phyloP scores from a whole-genome alignment of 257 asterid species.

The Voacanga thouarsii region DNA sequence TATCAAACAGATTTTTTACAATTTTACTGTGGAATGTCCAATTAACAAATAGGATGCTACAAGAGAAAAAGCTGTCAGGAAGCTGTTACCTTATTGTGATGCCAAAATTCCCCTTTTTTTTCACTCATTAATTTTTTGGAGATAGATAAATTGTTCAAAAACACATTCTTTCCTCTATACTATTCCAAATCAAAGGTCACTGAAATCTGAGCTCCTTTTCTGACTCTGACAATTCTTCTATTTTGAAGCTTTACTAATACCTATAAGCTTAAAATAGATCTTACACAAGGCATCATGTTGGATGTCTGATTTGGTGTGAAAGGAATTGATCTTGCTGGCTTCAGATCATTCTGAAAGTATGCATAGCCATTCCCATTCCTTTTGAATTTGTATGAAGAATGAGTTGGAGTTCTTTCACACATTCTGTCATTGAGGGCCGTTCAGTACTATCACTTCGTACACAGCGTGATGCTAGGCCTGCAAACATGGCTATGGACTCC shows the following conservation, averaged over 20 bases:
- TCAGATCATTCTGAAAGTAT: slow-evolving; percentile 68
- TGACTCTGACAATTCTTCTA: not conserved
- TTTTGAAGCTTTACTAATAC: slow-evolving; percentile 11
- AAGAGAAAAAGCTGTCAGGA: not conserved
- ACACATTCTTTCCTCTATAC: not conserved
- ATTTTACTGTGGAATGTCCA: not conserved
- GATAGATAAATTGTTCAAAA: slow-evolving; percentile 4
- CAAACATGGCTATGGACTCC: slow-evolving; percentile 83
- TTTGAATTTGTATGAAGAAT: slow-evolving; percentile 56
- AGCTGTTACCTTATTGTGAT: not conserved
- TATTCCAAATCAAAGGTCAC: not conserved
- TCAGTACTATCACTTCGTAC: slow-evolving; percentile 70
- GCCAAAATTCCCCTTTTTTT: not conserved
- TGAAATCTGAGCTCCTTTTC: not conserved
- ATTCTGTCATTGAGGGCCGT: slow-evolving; percentile 82
- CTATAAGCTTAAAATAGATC: slow-evolving; percentile 8
- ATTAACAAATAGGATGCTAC: not conserved
- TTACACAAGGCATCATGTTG: not conserved
- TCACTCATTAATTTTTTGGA: slow-evolving; percentile 3
- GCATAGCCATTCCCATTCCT: slow-evolving; percentile 67
- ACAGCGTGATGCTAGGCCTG: slow-evolving; percentile 82
- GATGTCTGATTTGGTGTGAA: slow-evolving; percentile 6
- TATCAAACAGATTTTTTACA: not conserved
- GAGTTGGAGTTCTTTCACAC: slow-evolving; percentile 69
- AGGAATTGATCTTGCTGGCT: not conserved